phyloP scores from a whole-genome alignment of 176 grass and related monocot genomes.

The Aegilops speltoides region DNA sequence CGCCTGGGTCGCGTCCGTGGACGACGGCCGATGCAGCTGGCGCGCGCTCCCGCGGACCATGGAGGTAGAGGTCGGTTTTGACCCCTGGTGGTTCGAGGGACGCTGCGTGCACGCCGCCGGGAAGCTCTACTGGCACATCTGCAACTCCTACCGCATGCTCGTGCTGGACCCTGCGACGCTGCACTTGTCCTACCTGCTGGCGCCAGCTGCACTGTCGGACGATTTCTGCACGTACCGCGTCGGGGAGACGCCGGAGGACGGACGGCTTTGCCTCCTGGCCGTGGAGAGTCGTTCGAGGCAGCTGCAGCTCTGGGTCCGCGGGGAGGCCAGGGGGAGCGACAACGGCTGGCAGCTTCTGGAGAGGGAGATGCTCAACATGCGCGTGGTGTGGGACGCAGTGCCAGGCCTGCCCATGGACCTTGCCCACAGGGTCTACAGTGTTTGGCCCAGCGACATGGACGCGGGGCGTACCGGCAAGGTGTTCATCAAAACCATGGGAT shows the following conservation, averaged over 20 bases:
- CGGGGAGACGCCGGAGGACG: background rate
- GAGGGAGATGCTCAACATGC: background rate
- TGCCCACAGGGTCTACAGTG: background rate
- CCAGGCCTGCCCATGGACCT: background rate
- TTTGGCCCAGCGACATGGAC: slow-evolving; percentile 28
- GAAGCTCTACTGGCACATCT: no score
- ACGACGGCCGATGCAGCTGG: no score
- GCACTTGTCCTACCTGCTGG: background rate
- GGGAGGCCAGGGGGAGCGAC: background rate
- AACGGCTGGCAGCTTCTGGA: slow-evolving; percentile 22
- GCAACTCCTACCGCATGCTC: no score
- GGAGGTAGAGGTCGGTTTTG: no score
- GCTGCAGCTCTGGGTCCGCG: background rate
- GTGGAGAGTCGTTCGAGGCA: background rate
- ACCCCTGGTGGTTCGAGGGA: no score
- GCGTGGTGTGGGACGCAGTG: background rate
- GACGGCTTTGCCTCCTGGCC: background rate
- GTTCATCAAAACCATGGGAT: background rate
- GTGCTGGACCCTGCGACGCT: background rate
- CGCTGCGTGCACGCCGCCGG: no score
- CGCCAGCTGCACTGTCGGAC: background rate
- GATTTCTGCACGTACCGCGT: background rate
- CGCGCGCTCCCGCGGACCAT: no score
- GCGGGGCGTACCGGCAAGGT: background rate
- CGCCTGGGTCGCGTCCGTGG: no score